Evolutionary conservation across 331 rosid species (phyloP), one percentile per base, ranked within the genome.

Genomic region (Quercus tomentella): DNA sequence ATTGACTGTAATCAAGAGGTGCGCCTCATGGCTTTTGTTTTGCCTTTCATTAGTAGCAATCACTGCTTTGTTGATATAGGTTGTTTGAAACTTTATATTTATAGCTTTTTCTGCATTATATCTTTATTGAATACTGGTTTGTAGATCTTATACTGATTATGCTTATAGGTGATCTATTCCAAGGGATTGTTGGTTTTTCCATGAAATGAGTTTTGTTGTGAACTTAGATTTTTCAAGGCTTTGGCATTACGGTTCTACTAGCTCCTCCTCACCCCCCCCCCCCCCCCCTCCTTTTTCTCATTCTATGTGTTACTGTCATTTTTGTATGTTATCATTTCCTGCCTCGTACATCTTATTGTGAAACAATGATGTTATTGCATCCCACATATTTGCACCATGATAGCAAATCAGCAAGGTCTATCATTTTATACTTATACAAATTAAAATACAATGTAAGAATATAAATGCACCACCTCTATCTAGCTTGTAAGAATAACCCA

Each of bases 71-170:
- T 35, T 69, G 25, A 78, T 69, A 74, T 16, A 43, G 82, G 37
- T 76, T 33, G 70, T 74, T 86, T 82, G 55, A 80, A 49, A 77
- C 49, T 72, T 72, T 61, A 62, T 74, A 85, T 76, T 80, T 79
- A 31, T 4, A 49, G 54, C 5, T 12, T 14, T 35, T 33, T 8
- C 72, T 20, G 52, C 25, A 4, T 3, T 9, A 15, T 33, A 67
- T 75, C 75, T 28, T 70, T 66, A 56, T 74, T 77, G 60, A 77
- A 72, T 68, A 72, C 80, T 80, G 77, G 51, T 82, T 62, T 78
- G 89, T 89, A 89, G 69, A 82, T 82, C 73, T 71, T 86, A 70
- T 70, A 54, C 74, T 80, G 72, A 12, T 88, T 88, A 63, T 77
- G 20, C 77, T 61, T 77, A 74, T 74, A 77, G 76, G 61, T 63